These are phyloP conservation scores for Ophioceras dolichostomum DNA, from an alignment of 2,329 filamentous ascomycete species.

Conservation along the genomic window DNA sequence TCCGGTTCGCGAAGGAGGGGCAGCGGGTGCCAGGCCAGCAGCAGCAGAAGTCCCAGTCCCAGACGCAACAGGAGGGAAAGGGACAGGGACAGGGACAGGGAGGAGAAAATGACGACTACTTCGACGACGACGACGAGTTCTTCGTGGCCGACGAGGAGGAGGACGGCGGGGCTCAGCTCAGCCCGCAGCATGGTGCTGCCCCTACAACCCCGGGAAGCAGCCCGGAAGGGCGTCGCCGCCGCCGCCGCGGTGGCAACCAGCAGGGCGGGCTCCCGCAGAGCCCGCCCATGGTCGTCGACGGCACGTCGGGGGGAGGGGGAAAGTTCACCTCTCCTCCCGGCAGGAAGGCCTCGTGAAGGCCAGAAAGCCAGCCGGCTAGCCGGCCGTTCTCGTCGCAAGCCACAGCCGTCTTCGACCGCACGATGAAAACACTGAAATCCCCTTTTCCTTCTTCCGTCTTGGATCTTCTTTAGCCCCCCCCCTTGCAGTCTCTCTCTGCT, in stretches of 20 bases:
- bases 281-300: constrained; percentile 6
- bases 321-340: background rate
- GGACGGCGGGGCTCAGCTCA: too few species aligned
- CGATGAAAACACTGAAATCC: too few species aligned
- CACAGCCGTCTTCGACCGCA: too few species aligned
- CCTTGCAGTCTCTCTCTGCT: background rate
- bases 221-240: background rate
- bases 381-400: background rate
- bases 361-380: background rate
- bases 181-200: too few species aligned
- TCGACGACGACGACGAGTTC: background rate
- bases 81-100: background rate
- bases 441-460: too few species aligned
- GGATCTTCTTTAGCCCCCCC: too few species aligned
- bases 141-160: too few species aligned
- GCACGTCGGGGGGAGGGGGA: constrained; percentile 1
- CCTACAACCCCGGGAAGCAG: too few species aligned
- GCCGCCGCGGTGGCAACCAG: constrained; percentile 1
- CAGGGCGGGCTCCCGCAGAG: background rate
- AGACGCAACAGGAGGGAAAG: background rate
- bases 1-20: constrained; percentile 3
- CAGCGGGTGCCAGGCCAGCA: constrained; percentile 3
- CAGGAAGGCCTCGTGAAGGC: background rate
- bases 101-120: background rate
- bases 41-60: constrained; percentile 1